Evolutionary conservation across 345 rosid genomes (phyloP).

Genomic region (Leavenworthia alabamica): DNA sequence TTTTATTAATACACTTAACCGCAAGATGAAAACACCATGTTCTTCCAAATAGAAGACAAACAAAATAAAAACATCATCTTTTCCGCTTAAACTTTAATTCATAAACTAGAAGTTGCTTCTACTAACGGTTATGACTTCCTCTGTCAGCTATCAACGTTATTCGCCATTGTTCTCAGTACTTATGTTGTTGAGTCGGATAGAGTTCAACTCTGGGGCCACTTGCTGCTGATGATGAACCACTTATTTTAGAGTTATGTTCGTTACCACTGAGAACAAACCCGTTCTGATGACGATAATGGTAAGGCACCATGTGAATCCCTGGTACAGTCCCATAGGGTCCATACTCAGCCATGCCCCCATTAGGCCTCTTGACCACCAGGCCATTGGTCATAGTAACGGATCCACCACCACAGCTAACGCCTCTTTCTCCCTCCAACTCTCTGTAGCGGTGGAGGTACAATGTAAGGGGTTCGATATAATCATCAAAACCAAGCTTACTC

Average conservation of each 20-base stretch:
- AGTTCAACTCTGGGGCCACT: conserved; percentile 23
- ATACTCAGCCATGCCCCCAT: conserved; percentile 32
- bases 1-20: conserved; percentile 16
- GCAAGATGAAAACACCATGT: conserved; percentile 13
- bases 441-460: conserved; percentile 72
- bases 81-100: conserved; percentile 9
- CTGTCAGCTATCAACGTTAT: conserved; percentile 13
- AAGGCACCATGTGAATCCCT: conserved; percentile 39
- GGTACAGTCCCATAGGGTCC: conserved; percentile 41
- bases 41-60: conserved; percentile 8
- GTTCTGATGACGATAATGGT: conserved; percentile 34
- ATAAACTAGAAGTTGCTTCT: conserved; percentile 5
- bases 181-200: conserved; percentile 24
- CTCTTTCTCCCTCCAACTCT: conserved; percentile 64
- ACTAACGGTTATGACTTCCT: conserved; percentile 15
- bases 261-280: conserved; percentile 33
- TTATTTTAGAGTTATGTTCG: conserved; percentile 14
- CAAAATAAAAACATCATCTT: conserved; percentile 8
- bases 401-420: conserved; percentile 25
- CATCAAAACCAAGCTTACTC: conserved; percentile 91
- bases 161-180: conserved; percentile 25
- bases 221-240: conserved; percentile 28
- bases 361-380: conserved; percentile 52
- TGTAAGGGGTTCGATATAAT: conserved; percentile 75
- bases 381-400: conserved; percentile 39